These are phyloP conservation scores for Globisporangium spinosum DNA, from an alignment of 352 stramenopile species.

Conservation along the genomic window DNA sequence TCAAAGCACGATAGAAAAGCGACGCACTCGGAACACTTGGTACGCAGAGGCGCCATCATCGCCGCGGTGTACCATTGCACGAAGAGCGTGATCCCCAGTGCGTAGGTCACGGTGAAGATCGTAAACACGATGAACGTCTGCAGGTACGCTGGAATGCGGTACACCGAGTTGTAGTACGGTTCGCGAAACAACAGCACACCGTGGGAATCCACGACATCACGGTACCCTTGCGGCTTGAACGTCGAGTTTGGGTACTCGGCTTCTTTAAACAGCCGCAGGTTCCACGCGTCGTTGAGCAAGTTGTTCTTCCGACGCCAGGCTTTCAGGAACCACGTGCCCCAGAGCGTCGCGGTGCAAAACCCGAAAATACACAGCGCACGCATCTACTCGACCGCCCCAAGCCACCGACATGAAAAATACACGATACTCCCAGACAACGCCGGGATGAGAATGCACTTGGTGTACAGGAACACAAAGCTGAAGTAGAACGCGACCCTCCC, in stretches of 20 bases:
- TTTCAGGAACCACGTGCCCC: slow-evolving; percentile 78
- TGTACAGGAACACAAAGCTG: slow-evolving; percentile 84
- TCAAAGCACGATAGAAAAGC: slow-evolving; percentile 84
- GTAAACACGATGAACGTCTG: slow-evolving; percentile 79
- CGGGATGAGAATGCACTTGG: slow-evolving; percentile 67
- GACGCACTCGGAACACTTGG: slow-evolving; percentile 63
- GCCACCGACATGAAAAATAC: slow-evolving; percentile 70
- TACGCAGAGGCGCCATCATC: slow-evolving; percentile 83
- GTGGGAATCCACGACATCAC: slow-evolving; percentile 70
- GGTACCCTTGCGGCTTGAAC: slow-evolving; percentile 73
- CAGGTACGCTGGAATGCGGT: slow-evolving; percentile 73
- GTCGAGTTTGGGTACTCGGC: slow-evolving; percentile 80
- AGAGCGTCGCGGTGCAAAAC: slow-evolving; percentile 69
- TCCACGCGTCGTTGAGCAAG: slow-evolving; percentile 78
- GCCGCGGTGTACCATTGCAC: slow-evolving; percentile 86
- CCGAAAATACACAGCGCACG: slow-evolving; percentile 74
- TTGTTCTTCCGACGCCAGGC: slow-evolving; percentile 77
- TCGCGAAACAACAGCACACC: slow-evolving; percentile 73
- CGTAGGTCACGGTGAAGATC: slow-evolving; percentile 77
- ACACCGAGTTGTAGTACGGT: slow-evolving; percentile 79
- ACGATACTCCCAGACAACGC: slow-evolving; percentile 51
- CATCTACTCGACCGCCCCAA: slow-evolving; percentile 76
- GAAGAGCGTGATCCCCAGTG: slow-evolving; percentile 80
- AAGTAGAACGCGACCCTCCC: slow-evolving; percentile 86
- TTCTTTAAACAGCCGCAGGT: slow-evolving; percentile 82